Evolutionary conservation across 371 early-diverging fungal genomes (phyloP).

Genomic region (Racocetra persica): DNA sequence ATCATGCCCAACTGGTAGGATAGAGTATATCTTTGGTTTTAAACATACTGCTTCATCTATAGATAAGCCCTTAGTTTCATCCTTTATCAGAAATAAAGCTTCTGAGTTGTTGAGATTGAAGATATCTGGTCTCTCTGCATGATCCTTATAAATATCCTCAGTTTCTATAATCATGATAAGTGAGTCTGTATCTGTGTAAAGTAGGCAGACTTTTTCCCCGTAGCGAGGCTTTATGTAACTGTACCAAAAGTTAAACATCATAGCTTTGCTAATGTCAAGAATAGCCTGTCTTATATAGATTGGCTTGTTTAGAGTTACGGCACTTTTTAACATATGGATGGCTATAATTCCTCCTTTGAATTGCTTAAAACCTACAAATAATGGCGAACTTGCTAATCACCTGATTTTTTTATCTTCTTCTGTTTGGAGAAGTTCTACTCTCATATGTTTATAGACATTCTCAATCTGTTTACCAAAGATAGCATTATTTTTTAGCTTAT

Average conservation of each 20-base stretch:
- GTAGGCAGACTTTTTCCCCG: slow-evolving; percentile 33
- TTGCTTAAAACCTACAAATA: background rate
- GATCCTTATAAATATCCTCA: slow-evolving; percentile 19
- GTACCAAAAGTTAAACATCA: slow-evolving; percentile 31
- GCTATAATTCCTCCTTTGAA: slow-evolving; percentile 19
- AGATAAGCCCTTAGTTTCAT: slow-evolving; percentile 12
- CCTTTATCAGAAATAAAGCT: slow-evolving; percentile 34
- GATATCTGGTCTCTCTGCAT: background rate
- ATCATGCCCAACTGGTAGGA: slow-evolving; percentile 29
- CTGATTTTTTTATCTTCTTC: slow-evolving; percentile 36
- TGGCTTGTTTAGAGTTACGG: slow-evolving; percentile 7
- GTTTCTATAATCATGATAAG: slow-evolving; percentile 21
- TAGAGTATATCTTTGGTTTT: slow-evolving; percentile 37
- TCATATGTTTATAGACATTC: slow-evolving; percentile 35
- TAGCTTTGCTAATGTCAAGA: slow-evolving; percentile 17
- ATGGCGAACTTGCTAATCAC: slow-evolving; percentile 19
- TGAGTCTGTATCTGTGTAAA: slow-evolving; percentile 36
- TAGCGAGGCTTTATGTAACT: slow-evolving; percentile 31
- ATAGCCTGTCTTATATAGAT: slow-evolving; percentile 6
- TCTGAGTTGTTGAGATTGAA: slow-evolving; percentile 19
- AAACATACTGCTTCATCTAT: slow-evolving; percentile 36
- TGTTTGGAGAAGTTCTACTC: slow-evolving; percentile 25
- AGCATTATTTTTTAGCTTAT: slow-evolving; percentile 34
- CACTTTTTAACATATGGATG: background rate
- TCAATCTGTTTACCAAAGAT: slow-evolving; percentile 36